Evolutionary conservation across 768 basidiomycete genomes (phyloP), one percentile per base, ranked within the genome.

Genomic region (Phallus indusiatus): DNA sequence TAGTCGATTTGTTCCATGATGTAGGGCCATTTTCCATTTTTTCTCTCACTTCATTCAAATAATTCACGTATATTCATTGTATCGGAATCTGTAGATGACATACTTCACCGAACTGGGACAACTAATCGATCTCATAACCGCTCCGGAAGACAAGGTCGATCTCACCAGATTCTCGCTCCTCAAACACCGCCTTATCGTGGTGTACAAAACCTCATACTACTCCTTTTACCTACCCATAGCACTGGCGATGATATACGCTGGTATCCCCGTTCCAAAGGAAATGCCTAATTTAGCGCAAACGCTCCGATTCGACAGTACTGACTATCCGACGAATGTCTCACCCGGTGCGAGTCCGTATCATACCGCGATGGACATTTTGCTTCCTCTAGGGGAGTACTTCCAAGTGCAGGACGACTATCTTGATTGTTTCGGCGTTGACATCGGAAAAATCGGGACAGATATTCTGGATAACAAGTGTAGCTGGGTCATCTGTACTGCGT

Each of bases 201-300:
- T 91, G 62, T 97, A 94, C 83, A 99, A 99, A 75, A 97, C 95
- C 28, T 90, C 95, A 0, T 95, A 81, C 75, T 99, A 98, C 74
- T 96, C 92, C 33, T 98, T 98, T 81, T 96, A 97, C 76, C 90
- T 99, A 63, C 93, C 96, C 51, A 92, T 98, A 63, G 96, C 95
- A 14, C 85, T 94, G 63, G 93, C 93, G 11, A 86, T 98, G 84
- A 85, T 70, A 76, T 94, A 71, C 81, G 79, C 65, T 24, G 75
- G 76, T 53, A 79, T 91, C 55, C 82, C 87, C 12, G 74, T 75
- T 48, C 69, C 50, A 28, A 51, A 49, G 3, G 24, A 28, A 24
- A 36, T 59, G 17, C 57, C 57, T n/a, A 52, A 17, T 11, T 17
- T 59, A 16, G 49, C 57, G 5, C 48, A 42, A 1, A 59, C 57